These are phyloP conservation scores for Lachancea quebecensis DNA, from an alignment of 805 yeast species.

Conservation along the genomic window DNA sequence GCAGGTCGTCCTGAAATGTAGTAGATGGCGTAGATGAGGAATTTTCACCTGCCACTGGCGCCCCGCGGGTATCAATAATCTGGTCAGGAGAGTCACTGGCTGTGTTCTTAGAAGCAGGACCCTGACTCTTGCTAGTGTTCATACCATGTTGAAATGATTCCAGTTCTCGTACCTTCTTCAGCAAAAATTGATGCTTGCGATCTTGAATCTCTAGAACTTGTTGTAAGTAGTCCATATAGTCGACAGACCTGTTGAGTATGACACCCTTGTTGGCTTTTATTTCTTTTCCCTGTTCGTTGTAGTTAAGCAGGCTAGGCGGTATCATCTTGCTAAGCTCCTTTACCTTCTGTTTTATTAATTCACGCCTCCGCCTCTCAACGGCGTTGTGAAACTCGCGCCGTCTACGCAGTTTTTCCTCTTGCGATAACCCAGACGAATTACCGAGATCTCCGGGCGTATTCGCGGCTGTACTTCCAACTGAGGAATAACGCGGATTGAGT, in stretches of 20 bases:
- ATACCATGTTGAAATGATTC: conserved; percentile 14
- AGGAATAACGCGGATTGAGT: conserved; percentile 30
- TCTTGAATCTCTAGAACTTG: conserved; percentile 55
- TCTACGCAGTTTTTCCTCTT: conserved; percentile 65
- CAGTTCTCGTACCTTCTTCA: conserved; percentile 33
- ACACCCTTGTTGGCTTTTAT: conserved; percentile 78
- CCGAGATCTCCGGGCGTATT: conserved; percentile 31
- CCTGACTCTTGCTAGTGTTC: background rate
- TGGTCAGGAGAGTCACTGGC: conserved; percentile 17
- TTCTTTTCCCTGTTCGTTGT: conserved; percentile 47
- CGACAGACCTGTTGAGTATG: conserved; percentile 70
- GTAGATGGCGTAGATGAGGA: conserved; percentile 7
- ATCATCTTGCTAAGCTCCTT: conserved; percentile 75
- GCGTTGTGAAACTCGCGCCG: conserved; percentile 90
- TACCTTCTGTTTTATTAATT: conserved; percentile 81
- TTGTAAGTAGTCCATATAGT: conserved; percentile 62
- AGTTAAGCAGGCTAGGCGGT: conserved; percentile 63
- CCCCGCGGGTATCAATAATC: conserved; percentile 24
- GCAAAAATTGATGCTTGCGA: conserved; percentile 37
- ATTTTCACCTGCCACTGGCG: conserved; percentile 4
- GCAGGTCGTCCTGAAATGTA: conserved; percentile 20
- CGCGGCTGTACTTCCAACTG: conserved; percentile 31
- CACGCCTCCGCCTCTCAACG: conserved; percentile 87
- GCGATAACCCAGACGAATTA: conserved; percentile 15
- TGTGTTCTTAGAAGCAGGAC: background rate